Percentiles rank a stretch among this genome's conserved stretches.
These are phyloP conservation scores for Micractinium sp. DNA, from an alignment of 139 green algal genomes.

Conservation along the genomic window DNA sequence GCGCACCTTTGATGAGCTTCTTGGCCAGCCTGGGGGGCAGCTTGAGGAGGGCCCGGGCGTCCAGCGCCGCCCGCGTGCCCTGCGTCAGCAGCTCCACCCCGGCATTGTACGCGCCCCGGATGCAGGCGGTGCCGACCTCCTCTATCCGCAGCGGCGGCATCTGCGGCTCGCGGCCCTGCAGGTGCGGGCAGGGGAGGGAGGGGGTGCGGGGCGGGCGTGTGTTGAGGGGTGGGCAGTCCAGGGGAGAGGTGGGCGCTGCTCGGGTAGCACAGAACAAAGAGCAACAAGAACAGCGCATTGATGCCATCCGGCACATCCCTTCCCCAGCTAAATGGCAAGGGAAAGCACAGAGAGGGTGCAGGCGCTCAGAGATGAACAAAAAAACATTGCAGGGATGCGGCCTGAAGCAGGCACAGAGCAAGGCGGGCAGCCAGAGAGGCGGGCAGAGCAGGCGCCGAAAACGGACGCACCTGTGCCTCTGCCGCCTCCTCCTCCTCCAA, in stretches of 20 bases:
- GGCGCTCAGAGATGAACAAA: background rate
- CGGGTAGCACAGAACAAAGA: background rate
- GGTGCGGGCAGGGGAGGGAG: background rate
- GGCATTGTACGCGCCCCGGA: slow-evolving; percentile 27
- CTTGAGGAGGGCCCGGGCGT: background rate
- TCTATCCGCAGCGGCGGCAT: slow-evolving; percentile 11
- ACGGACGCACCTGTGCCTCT: background rate
- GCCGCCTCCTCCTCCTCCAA: slow-evolving; percentile 38
- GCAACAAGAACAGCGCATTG: background rate
- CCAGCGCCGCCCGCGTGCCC: slow-evolving; percentile 7
- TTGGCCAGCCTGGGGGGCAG: background rate
- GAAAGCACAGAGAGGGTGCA: background rate
- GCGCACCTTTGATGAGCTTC: slow-evolving; percentile 27
- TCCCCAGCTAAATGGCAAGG: too few species aligned
- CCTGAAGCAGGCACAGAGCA: background rate
- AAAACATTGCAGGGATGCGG: background rate
- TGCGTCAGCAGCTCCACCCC: slow-evolving; percentile 23
- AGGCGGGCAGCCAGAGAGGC: background rate
- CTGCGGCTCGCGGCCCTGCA: slow-evolving; percentile 29
- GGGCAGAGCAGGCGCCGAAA: background rate
- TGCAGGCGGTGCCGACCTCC: background rate
- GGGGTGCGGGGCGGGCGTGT: background rate
- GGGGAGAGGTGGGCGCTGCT: too few species aligned
- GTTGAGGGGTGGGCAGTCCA: background rate
- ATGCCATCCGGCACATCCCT: too few species aligned